These are phyloP conservation scores for Zygotorulaspora chibaensis DNA, from an alignment of 805 yeast species.

Conservation along the genomic window DNA sequence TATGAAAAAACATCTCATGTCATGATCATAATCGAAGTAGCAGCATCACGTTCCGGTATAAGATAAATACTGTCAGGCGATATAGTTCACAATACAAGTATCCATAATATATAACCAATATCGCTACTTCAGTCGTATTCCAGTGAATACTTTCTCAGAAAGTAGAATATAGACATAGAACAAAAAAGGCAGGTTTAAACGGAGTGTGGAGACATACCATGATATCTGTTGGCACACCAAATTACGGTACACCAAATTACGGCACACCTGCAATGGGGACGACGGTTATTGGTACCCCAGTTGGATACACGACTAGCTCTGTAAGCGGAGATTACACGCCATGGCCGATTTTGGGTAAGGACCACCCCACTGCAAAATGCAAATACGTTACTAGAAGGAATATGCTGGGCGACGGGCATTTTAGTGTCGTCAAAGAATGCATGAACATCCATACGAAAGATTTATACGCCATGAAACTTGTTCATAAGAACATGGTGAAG, in stretches of 20 bases:
- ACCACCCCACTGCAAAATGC: constrained; percentile 20
- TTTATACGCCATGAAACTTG: constrained; percentile 46
- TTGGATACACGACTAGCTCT: background rate
- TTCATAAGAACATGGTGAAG: constrained; percentile 28
- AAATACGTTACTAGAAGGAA: constrained; percentile 29
- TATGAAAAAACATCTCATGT: no score
- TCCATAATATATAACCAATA: no score
- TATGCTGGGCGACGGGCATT: constrained; percentile 45
- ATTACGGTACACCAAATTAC: background rate
- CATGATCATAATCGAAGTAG: no score
- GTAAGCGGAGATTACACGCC: constrained; percentile 6
- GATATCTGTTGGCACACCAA: background rate
- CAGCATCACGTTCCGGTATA: no score
- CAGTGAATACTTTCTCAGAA: no score
- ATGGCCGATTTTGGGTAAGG: constrained; percentile 15
- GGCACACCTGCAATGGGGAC: background rate
- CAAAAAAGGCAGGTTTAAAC: no score
- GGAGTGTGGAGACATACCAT: background rate
- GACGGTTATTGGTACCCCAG: background rate
- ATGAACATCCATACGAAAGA: constrained; percentile 39
- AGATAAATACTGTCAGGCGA: no score
- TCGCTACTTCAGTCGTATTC: no score
- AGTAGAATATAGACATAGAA: no score
- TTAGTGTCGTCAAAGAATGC: constrained; percentile 49
- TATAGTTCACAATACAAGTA: no score